Evolutionary conservation across 345 rosid genomes (phyloP), one percentile per base, ranked within the genome.

Genomic region (Hibiscus tridactylites): DNA sequence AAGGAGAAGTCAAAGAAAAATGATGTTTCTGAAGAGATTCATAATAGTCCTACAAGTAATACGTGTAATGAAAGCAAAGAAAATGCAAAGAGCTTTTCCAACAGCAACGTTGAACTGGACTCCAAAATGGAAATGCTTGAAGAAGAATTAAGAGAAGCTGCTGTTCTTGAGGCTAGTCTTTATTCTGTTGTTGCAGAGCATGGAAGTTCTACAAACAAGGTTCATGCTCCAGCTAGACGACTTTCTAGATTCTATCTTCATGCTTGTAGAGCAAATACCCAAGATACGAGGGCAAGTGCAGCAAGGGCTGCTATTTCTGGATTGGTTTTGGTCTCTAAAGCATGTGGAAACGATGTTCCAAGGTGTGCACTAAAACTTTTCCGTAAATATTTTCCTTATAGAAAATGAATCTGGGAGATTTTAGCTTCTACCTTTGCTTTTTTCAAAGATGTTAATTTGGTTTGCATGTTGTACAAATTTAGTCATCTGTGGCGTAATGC

Each of bases 271-370:
- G 79, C 83, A 74, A 77, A 62, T 49, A 76, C 82, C 71, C 83
- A 57, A 33, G 71, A 85, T 75, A 84, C 82, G 86, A 78, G 84
- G 74, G 95, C 84, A 54, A 79, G 77, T 69, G 90, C 93, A 49
- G 93, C 97, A 5, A 88, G 89, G 79, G 88, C 96, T 71, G 81
- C 82, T 9, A 74, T 91, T 76, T 91, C 97, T 49, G 98, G 98
- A 79, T 78, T 94, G 78, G 78, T 89, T 61, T 81, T 91, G 87
- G 95, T 91, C 71, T 86, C 96, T 52, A 90, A 90, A 85, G 96
- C 98, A 50, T 94, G 98, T 64, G 97, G 97, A 71, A 91, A 88
- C 76, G 96, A 94, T 80, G 96, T 90, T 61, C 90, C 97, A 7
- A 88, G 98, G 98, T 91, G 79, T 47, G 77, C 64, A 71, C 61